Evolutionary conservation across 345 rosid genomes (phyloP).

Genomic region (Mercurialis annua): DNA sequence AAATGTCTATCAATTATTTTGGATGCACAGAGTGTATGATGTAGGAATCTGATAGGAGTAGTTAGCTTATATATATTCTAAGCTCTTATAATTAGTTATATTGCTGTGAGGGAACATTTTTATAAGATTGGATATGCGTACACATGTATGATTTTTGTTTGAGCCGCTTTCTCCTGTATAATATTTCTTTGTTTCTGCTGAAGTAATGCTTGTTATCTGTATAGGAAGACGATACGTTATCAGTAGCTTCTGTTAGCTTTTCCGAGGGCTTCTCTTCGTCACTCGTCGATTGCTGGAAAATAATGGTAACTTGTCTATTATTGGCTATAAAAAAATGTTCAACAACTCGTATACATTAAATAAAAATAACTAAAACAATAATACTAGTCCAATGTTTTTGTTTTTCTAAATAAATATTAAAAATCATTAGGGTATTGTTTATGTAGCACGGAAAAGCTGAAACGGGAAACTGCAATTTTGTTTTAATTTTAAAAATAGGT

Average conservation of each 20-base stretch:
- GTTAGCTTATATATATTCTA: background rate
- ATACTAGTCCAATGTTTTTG: too few relatives aligned
- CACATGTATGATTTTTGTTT: background rate
- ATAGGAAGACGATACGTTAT: conserved; percentile 61
- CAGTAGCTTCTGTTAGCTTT: conserved; percentile 69
- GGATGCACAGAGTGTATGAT: background rate
- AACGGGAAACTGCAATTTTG: too few relatives aligned
- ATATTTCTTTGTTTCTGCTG: background rate
- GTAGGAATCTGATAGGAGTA: background rate
- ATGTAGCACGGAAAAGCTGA: too few relatives aligned
- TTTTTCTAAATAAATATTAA: too few relatives aligned
- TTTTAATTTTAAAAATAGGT: too few relatives aligned
- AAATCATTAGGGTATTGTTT: background rate
- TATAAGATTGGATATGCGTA: background rate
- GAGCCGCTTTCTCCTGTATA: background rate
- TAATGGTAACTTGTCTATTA: conserved; percentile 42
- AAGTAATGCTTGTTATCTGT: conserved; percentile 14
- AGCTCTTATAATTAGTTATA: background rate
- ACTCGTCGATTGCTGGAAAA: conserved; percentile 63
- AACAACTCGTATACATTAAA: too few relatives aligned
- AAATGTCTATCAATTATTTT: too few relatives aligned
- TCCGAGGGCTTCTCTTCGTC: conserved; percentile 55
- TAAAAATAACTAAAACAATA: too few relatives aligned
- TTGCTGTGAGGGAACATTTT: background rate
- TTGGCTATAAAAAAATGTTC: background rate